Percentiles rank a stretch among this genome's conserved stretches.
These are phyloP conservation scores for Blepharisma japonicum DNA, from an alignment of 73 alveolate species.

Conservation along the genomic window DNA sequence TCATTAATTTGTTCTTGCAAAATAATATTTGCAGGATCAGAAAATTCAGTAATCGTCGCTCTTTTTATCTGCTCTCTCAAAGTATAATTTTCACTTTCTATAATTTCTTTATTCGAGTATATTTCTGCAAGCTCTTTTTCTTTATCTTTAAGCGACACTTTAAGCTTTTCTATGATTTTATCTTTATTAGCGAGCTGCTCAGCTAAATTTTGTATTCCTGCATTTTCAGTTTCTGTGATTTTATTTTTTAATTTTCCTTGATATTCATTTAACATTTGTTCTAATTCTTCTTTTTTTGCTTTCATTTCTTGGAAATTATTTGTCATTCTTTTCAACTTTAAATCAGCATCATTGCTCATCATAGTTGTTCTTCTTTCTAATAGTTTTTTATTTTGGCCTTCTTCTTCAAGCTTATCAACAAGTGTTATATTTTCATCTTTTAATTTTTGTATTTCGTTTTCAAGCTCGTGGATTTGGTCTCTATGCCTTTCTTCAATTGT, in stretches of 20 bases:
- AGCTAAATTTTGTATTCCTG: not conserved
- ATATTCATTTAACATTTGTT: not conserved
- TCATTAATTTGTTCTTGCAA: not conserved
- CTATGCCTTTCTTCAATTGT: not conserved
- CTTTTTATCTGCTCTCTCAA: not conserved
- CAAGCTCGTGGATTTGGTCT: not conserved
- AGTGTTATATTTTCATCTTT: slow-evolving; percentile 1
- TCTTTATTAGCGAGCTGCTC: not conserved
- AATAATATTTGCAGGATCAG: not conserved
- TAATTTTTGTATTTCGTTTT: not conserved
- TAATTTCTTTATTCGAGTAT: not conserved
- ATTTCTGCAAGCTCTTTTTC: not conserved
- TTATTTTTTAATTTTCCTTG: not conserved
- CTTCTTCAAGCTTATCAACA: not conserved
- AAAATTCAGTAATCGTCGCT: not conserved
- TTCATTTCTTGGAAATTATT: not conserved
- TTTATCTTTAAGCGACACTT: not conserved
- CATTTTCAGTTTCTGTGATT: not conserved
- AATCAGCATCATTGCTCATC: not conserved
- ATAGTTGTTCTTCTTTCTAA: not conserved
- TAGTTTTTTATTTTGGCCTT: not conserved
- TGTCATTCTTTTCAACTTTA: not conserved
- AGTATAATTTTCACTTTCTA: not conserved
- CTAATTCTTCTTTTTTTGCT: not conserved
- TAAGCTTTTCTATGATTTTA: not conserved